Percentiles rank a stretch among this genome's conserved stretches.
phyloP scores from a whole-genome alignment of 2,329 filamentous ascomycete genomes.

The Verticillium tricorpus region DNA sequence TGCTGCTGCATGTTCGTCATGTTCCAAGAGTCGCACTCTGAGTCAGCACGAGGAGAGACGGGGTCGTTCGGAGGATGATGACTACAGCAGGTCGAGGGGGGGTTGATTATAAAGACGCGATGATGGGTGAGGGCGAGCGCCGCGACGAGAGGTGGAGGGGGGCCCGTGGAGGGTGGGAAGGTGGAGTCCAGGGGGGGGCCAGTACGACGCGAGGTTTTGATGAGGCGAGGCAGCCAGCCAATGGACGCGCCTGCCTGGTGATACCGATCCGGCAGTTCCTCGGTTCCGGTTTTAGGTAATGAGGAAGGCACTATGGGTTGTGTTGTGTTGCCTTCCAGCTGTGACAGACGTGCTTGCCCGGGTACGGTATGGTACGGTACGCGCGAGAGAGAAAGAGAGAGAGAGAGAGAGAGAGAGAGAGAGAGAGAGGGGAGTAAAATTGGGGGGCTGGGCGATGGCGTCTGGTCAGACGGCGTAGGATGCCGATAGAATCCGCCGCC shows the following conservation, averaged over 20 bases:
- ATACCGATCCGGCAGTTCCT: not conserved
- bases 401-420: not conserved
- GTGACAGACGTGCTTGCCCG: not conserved
- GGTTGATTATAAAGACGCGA: not conserved
- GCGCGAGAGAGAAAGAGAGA: not conserved
- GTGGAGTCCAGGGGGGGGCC: not conserved
- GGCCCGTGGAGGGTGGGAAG: not conserved
- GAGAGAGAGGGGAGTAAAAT: not conserved
- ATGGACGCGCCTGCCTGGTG: not conserved
- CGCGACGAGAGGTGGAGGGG: not conserved
- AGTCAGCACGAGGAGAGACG: constrained; percentile 4
- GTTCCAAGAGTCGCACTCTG: constrained; percentile 1
- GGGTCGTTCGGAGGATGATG: constrained; percentile 1
- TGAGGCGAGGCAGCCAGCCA: not conserved
- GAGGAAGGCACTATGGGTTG: not conserved
- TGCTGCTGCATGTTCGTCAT: constrained; percentile 1
- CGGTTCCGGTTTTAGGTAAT: not conserved
- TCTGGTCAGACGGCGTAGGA: not conserved
- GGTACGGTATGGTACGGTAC: too few relatives aligned
- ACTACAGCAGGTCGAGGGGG: not conserved
- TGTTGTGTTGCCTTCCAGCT: not conserved
- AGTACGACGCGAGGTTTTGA: not conserved
- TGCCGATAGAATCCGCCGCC: not conserved
- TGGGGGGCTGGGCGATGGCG: not conserved
- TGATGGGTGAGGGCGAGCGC: not conserved